These are phyloP conservation scores for Batrachochytrium dendrobatidis DNA, from an alignment of 371 early-diverging fungal genomes.

Conservation along the genomic window DNA sequence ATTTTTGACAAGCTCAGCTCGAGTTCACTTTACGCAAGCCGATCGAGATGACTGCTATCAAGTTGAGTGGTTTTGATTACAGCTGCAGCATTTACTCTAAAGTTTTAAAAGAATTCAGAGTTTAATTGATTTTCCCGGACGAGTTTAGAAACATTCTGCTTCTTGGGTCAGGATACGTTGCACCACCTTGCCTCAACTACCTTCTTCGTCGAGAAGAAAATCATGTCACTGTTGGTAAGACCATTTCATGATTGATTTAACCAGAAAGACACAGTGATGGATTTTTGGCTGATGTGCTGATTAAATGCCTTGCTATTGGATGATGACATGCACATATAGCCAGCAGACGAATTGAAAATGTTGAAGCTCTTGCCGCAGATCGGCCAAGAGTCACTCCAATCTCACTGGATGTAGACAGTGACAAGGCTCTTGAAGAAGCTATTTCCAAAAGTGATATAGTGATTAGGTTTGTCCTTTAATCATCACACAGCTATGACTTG, in stretches of 20 bases:
- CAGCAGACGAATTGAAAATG: conserved; percentile 65
- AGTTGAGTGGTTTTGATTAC: too few relatives aligned
- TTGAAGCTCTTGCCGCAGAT: conserved; percentile 56
- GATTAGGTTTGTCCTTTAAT: conserved; percentile 51
- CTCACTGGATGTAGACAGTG: conserved; percentile 47
- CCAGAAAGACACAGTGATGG: too few relatives aligned
- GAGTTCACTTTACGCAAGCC: too few relatives aligned
- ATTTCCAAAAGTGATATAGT: conserved; percentile 79
- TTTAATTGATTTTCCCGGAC: too few relatives aligned
- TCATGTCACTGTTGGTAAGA: conserved; percentile 66
- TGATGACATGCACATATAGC: conserved; percentile 49
- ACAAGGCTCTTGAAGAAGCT: conserved; percentile 47
- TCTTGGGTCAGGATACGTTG: conserved; percentile 91
- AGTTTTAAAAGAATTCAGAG: too few relatives aligned
- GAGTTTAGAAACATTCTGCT: conserved; percentile 58
- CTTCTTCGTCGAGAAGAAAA: conserved; percentile 57
- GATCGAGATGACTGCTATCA: too few relatives aligned
- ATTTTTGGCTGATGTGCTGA: background rate
- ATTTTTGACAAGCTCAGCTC: too few relatives aligned
- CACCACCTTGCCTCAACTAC: conserved; percentile 82
- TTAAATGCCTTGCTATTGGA: background rate
- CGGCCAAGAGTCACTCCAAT: conserved; percentile 35
- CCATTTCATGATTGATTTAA: too few relatives aligned
- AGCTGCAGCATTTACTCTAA: too few relatives aligned
- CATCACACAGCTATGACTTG: background rate